Conservation (phyloP, 2,329 filamentous ascomycete genomes). For the Verticillium longisporum region DNA sequence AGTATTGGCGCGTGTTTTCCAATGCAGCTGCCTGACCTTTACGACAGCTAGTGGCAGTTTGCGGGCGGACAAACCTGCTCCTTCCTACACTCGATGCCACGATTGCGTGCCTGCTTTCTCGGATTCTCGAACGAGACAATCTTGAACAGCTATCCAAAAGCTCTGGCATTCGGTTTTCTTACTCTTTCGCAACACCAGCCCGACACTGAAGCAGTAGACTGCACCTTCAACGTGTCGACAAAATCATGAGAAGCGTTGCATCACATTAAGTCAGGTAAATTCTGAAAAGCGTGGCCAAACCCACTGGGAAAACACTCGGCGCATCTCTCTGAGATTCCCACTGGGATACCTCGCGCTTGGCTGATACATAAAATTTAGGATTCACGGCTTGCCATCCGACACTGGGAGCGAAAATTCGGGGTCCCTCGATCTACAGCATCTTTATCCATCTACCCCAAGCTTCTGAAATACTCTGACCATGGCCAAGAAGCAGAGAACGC, state of each 20-base stretch:
- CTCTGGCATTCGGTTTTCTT: not conserved
- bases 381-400: too few relatives aligned
- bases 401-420: too few relatives aligned
- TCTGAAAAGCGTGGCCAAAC: too few relatives aligned
- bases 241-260: not conserved
- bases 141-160: too few relatives aligned
- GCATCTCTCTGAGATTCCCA: too few relatives aligned
- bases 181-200: not conserved
- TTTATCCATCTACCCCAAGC: not conserved
- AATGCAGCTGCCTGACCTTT: too few relatives aligned
- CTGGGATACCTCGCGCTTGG: too few relatives aligned
- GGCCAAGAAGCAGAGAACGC: constrained; percentile 4
- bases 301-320: too few relatives aligned
- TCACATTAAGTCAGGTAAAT: not conserved
- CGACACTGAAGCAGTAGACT: not conserved
- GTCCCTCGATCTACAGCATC: not conserved
- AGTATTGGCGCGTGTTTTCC: too few relatives aligned
- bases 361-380: too few relatives aligned
- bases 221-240: not conserved
- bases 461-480: not conserved
- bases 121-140: too few relatives aligned
- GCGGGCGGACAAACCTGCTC: not conserved
- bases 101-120: not conserved
- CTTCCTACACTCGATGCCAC: not conserved
- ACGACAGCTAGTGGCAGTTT: too few relatives aligned